A percentile compares a stretch with the other conserved stretches of the same genome.
phyloP scores from a whole-genome alignment of 2,329 filamentous ascomycete genomes.

The Hypoxylon sp. region DNA sequence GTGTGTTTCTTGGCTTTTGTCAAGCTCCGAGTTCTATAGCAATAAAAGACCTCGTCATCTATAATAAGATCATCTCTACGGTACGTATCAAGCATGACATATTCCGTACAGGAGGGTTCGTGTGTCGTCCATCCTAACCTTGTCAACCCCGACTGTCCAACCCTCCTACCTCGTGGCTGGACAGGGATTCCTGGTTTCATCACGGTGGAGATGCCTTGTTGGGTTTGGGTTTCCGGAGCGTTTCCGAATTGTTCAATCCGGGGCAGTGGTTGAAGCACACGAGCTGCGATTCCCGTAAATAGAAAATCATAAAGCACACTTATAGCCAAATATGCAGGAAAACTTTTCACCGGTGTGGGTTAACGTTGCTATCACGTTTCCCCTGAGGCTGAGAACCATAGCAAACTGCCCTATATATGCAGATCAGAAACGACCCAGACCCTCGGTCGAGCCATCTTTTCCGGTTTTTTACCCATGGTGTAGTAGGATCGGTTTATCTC shows the following conservation, averaged over 20 bases:
- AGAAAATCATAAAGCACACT: constrained; percentile 12
- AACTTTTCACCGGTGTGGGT: constrained; percentile 32
- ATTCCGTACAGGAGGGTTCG: constrained; percentile 20
- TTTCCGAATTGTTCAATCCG: constrained; percentile 29
- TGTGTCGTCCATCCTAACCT: constrained; percentile 13
- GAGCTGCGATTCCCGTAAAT: constrained; percentile 11
- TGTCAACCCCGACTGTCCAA: constrained; percentile 3
- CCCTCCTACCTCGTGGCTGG: constrained; percentile 34
- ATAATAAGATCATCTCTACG: constrained; percentile 4
- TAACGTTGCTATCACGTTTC: constrained; percentile 17
- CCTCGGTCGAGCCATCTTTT: constrained; percentile 9
- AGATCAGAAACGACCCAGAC: constrained; percentile 17
- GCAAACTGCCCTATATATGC: constrained; percentile 15
- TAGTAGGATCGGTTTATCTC: neutral
- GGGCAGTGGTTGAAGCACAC: constrained; percentile 26
- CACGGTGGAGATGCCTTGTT: constrained; percentile 21
- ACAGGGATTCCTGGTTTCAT: constrained; percentile 41
- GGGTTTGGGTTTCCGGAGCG: constrained; percentile 28
- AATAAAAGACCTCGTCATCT: constrained; percentile 5
- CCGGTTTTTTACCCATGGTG: neutral
- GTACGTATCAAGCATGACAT: constrained; percentile 10
- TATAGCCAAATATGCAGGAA: neutral
- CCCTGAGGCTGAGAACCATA: neutral
- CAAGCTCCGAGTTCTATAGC: constrained; percentile 5
- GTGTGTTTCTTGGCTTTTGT: constrained; percentile 12